Base-by-base conservation (phyloP, 2,329 filamentous ascomycete genomes). In the Coccinonectria pachysandricola region DNA sequence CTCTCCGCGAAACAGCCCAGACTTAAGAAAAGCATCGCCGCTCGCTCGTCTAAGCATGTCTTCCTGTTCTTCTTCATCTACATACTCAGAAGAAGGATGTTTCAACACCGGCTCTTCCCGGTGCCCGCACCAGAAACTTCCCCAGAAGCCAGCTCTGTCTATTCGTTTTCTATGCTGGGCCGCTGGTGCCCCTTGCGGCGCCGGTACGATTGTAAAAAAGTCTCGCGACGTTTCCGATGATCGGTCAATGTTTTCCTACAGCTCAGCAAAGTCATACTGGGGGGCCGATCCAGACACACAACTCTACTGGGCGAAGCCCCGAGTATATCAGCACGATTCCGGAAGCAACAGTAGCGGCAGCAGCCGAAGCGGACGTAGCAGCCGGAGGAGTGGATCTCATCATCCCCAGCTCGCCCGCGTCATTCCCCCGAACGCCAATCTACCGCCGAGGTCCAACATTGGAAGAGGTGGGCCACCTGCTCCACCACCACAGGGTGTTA, bases 141-240 rank as follows among this genome's bases (percentile, higher is more conserved):
- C 47, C 21, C 47, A 41, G 30, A 39, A 39, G 27, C 43, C 37
- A 18, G 26, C 40, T 20, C 28, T 28, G 26, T 26, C 39, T 14
- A 33, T 50, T 2, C 30, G 42, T 2, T 49, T 50, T 28, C 28
- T 50, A 21, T 45, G 37, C 6, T 50, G 42, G 44, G 43, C 40
- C 11, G 43, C 43, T 7, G 47, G 47, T 12, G 39, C 38, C 11
- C 47, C 47, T 3, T 30, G 34, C 3, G 33, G 37, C 15, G 40
- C 43, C 4, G 42, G 37, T 5, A 37, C 30, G 2, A 30, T 47
- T 21, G 48, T 42, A 37, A 50, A 47, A 36, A 49, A 38, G 29
- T 43, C 39, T 3, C 35, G 46, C 15, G 45, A 50, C 12, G 22
- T 26, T 13, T 27, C 35, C 3, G 46, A 49, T 19, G 40, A 46